These are phyloP conservation scores for Domatiomyces catenatus DNA, from an alignment of 2,329 filamentous ascomycete species.

Conservation along the genomic window DNA sequence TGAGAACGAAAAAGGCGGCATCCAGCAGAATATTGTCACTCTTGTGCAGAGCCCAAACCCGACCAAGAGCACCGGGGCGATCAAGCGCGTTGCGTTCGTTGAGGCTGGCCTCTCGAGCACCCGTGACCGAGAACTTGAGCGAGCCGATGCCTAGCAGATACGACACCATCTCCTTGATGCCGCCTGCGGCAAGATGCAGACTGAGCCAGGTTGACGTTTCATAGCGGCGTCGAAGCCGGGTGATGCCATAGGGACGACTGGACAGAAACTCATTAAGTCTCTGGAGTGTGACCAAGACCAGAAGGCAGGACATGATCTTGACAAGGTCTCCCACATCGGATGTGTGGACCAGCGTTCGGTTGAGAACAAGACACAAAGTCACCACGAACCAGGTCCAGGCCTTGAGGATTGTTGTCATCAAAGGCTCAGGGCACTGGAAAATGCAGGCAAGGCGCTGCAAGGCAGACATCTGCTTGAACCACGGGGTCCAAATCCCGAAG, in stretches of 20 bases:
- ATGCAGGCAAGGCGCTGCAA: slow-evolving; percentile 11
- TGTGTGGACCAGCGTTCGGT: slow-evolving; percentile 1
- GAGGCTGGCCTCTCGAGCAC: slow-evolving; percentile 2
- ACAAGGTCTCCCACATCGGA: slow-evolving; percentile 3
- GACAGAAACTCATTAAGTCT: background rate
- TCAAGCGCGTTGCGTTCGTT: slow-evolving; percentile 7
- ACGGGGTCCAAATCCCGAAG: slow-evolving; percentile 4
- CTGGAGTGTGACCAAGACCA: background rate
- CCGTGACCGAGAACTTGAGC: slow-evolving; percentile 11
- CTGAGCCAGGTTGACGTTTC: slow-evolving; percentile 11
- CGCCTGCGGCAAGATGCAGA: slow-evolving; percentile 10
- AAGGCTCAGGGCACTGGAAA: slow-evolving; percentile 10
- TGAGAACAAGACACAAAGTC: slow-evolving; percentile 3
- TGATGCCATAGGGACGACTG: background rate
- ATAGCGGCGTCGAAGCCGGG: slow-evolving; percentile 6
- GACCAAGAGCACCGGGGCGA: slow-evolving; percentile 2
- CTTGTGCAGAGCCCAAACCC: slow-evolving; percentile 6
- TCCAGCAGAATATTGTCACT: slow-evolving; percentile 9
- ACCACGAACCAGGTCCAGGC: slow-evolving; percentile 2
- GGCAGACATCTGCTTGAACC: slow-evolving; percentile 3
- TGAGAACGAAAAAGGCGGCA: slow-evolving; percentile 2
- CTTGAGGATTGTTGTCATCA: slow-evolving; percentile 10
- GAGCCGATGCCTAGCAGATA: slow-evolving; percentile 1
- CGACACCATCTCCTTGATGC: slow-evolving; percentile 7
- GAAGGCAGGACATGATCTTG: background rate